phyloP scores from a whole-genome alignment of 179 eudicot genomes.

The Heliamphora pulchella region DNA sequence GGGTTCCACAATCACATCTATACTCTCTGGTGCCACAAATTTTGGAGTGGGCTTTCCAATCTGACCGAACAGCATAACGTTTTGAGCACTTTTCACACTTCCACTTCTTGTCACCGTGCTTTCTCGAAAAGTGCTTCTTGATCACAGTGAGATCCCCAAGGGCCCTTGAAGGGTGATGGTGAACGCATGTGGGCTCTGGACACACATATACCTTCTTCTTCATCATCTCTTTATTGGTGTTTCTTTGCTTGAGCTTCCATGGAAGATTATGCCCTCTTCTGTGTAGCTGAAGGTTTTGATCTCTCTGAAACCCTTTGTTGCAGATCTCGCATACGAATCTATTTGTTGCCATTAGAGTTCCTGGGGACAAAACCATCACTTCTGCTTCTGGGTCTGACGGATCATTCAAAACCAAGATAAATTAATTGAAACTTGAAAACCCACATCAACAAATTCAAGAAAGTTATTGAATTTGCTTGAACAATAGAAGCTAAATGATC shows the following conservation, averaged over 20 bases:
- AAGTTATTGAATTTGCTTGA: no score
- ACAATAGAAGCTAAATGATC: no score
- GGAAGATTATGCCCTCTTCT: constrained; percentile 46
- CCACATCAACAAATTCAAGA: neutral
- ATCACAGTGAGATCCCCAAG: constrained; percentile 47
- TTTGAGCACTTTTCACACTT: constrained; percentile 46
- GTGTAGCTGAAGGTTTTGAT: neutral
- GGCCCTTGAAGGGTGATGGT: constrained; percentile 41
- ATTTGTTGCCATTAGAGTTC: constrained; percentile 33
- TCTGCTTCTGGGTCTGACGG: constrained; percentile 35
- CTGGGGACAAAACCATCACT: constrained; percentile 37
- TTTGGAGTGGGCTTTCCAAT: constrained; percentile 49
- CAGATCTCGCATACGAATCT: constrained; percentile 20
- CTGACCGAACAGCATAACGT: constrained; percentile 41
- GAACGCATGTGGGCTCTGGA: constrained; percentile 39
- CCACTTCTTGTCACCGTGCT: constrained; percentile 49
- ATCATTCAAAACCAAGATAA: neutral
- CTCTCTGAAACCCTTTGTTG: no score
- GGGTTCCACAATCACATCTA: no score
- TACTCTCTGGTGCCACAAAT: constrained; percentile 33
- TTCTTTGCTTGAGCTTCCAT: constrained; percentile 46
- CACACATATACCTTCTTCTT: constrained; percentile 38
- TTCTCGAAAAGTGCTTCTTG: constrained; percentile 37
- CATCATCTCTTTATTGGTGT: constrained; percentile 37
- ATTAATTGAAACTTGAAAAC: neutral